Percentiles rank a stretch among this genome's conserved stretches.
Conservation (phyloP, 2,329 filamentous ascomycete species). For the Colletotrichum navitas region DNA sequence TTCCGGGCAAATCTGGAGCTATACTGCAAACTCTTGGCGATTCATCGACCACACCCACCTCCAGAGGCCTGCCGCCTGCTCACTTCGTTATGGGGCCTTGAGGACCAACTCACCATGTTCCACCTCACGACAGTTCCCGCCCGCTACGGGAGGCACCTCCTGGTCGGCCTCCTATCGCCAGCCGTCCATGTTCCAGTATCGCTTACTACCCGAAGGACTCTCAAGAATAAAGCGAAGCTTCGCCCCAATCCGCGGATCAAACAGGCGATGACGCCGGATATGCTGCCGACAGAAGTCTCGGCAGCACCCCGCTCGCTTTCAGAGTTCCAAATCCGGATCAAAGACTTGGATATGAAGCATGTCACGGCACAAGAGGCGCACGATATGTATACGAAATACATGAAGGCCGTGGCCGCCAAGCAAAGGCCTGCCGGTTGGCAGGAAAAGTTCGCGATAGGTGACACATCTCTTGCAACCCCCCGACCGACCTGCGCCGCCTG, state of each 20-base stretch:
- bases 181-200: background rate
- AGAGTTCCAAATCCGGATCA: constrained; percentile 4
- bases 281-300: background rate
- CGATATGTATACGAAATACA: constrained; percentile 26
- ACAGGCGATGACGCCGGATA: background rate
- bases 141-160: constrained; percentile 4
- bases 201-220: background rate
- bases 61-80: background rate
- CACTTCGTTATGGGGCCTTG: constrained; percentile 1
- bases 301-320: background rate
- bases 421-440: constrained; percentile 9
- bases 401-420: background rate
- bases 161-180: background rate
- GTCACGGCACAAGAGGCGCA: constrained; percentile 7
- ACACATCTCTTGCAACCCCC: background rate
- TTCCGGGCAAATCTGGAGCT: background rate
- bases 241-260: background rate
- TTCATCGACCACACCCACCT: background rate
- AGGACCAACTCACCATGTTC: constrained; percentile 22
- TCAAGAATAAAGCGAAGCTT: constrained; percentile 1
- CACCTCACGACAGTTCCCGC: constrained; percentile 5
- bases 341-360: background rate
- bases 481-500: background rate
- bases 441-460: constrained; percentile 17
- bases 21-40: no score